A percentile compares a stretch with the other conserved stretches of the same genome.
Conservation (phyloP, 495 filamentous ascomycete genomes). For the Emericellopsis terricola region DNA sequence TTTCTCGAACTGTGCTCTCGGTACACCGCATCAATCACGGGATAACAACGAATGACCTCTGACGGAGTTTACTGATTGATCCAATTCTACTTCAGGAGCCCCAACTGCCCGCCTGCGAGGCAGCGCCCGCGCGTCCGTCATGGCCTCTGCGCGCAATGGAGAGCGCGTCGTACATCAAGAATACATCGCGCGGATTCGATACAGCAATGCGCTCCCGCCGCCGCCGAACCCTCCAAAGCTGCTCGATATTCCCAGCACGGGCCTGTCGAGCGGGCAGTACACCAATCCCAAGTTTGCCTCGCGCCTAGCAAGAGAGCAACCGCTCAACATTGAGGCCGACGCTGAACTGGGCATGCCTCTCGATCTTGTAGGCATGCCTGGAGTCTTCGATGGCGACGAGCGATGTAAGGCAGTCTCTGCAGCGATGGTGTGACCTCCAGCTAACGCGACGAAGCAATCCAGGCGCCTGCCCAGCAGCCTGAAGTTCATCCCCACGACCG, state of each 20-base stretch:
- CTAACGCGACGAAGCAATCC: constrained; percentile 45
- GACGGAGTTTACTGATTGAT: no score
- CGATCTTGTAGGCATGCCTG: constrained; percentile 85
- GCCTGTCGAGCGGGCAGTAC: constrained; percentile 63
- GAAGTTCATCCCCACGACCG: constrained; percentile 67
- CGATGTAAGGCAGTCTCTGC: constrained; percentile 44
- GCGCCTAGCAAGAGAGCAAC: constrained; percentile 70
- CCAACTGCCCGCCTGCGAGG: no score
- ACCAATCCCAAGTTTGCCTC: constrained; percentile 76
- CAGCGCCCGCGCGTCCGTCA: no score
- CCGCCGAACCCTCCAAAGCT: constrained; percentile 90
- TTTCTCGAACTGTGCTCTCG: no score
- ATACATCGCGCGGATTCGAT: constrained; percentile 87
- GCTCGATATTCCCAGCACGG: constrained; percentile 86
- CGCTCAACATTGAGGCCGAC: constrained; percentile 92
- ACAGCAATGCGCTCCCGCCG: constrained; percentile 85
- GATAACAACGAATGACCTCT: no score
- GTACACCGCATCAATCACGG: no score
- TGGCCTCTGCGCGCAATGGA: constrained; percentile 18
- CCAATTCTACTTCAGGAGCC: no score
- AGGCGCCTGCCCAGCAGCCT: constrained; percentile 49
- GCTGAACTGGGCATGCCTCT: constrained; percentile 95
- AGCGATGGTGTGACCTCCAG: neutral
- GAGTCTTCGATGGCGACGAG: constrained; percentile 89
- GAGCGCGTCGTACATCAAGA: constrained; percentile 74